Evolutionary conservation across 1,139 yeast species (phyloP).

Genomic region (Protomyces macrosporus): DNA sequence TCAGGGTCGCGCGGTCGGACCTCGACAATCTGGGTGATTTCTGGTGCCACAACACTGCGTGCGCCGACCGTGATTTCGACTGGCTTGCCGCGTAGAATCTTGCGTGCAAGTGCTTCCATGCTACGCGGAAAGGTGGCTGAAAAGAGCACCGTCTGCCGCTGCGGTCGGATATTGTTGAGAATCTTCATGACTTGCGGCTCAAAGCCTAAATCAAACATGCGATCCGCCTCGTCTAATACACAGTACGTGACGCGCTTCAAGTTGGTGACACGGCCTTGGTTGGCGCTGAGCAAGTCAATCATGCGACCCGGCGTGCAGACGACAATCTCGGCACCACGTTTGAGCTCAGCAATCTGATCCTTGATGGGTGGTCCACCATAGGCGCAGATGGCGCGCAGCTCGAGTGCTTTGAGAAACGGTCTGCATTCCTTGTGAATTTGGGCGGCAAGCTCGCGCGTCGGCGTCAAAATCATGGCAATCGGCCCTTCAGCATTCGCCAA

Average conservation of each 20-base stretch:
- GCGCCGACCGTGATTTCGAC: constrained; percentile 78
- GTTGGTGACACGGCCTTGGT: constrained; percentile 70
- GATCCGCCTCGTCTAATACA: constrained; percentile 92
- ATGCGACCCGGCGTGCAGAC: constrained; percentile 96
- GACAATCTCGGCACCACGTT: constrained; percentile 71
- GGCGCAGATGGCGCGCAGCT: constrained; percentile 64
- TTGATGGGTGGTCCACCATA: constrained; percentile 93
- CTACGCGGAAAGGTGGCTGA: constrained; percentile 84
- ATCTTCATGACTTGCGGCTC: constrained; percentile 92
- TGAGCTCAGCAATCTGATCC: constrained; percentile 71
- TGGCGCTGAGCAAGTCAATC: constrained; percentile 81
- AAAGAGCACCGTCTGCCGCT: constrained; percentile 83
- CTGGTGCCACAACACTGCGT: constrained; percentile 74
- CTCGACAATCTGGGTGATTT: constrained; percentile 67
- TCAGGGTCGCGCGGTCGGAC: constrained; percentile 45
- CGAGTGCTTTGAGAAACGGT: constrained; percentile 51
- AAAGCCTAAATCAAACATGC: constrained; percentile 96
- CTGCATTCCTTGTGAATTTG: constrained; percentile 71
- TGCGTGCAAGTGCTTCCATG: constrained; percentile 68
- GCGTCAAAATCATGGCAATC: constrained; percentile 72
- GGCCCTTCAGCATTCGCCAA: constrained; percentile 63
- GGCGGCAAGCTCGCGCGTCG: constrained; percentile 86
- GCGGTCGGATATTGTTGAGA: constrained; percentile 71
- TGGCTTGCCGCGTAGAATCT: constrained; percentile 52
- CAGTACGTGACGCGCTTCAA: constrained; percentile 67